Evolutionary conservation across 441 rosid genomes (phyloP), one percentile per base, ranked within the genome.

Genomic region (Adansonia grandidieri): DNA sequence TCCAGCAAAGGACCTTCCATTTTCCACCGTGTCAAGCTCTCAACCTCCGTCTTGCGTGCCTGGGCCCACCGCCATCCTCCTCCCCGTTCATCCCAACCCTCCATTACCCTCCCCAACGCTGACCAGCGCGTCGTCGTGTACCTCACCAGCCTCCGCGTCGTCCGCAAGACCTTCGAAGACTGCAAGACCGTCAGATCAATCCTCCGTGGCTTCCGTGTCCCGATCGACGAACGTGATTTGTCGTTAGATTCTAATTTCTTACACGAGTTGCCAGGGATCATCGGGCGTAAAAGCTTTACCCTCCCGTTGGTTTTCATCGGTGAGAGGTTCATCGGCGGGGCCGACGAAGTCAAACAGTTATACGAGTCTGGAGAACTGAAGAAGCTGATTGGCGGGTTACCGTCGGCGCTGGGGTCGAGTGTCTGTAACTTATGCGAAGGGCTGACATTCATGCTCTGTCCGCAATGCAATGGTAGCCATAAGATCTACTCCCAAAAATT

Each of bases 81-180:
- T 1, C 37, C 75, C 32, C 28, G 58, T 6, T 69, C 84, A 1
- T 63, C 71, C 11, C 75, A n/a, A 5, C 66, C 83, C 9, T 24
- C 67, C 53, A 40, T 84, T 51, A 80, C 63, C 8, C 82, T 81
- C 9, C 83, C 83, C 7, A 69, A 73, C 57, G 60, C 68, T 6
- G 81, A 80, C 17, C 83, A 75, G 10, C 60, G 82, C 56, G 69
- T 94, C 57, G 77, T 90, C 45, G 44, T 94, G 17, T 92, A 90
- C 90, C 89, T 87, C 89, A 94, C 97, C 58, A 92, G 88, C 78
- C 97, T 92, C 79, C 87, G 89, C 60, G 81, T 92, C n/a, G 84
- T 94, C n/a, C 89, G 98, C 13, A 83, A 71, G 79, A 92, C 98
- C 22, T 92, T 79, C 80, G 93, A 91, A 68, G 97, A 92, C 56